Conservation (phyloP, 139 green algal species). For the Chlorella vulgaris region DNA sequence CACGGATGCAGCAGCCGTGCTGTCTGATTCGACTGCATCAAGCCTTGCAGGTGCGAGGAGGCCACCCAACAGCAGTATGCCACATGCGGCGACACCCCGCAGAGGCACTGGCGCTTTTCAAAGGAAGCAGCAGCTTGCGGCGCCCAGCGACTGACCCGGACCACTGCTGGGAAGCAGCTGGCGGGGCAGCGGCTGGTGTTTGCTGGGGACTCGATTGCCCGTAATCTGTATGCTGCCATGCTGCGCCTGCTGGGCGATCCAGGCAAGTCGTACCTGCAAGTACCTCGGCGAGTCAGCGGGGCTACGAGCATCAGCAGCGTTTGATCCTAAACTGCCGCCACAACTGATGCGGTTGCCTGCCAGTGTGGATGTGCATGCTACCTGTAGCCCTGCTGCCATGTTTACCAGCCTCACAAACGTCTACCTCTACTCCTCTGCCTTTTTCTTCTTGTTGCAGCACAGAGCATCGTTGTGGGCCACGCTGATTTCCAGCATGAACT, state of each 20-base stretch:
- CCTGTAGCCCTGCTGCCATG: too few relatives aligned
- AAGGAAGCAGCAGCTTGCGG: constrained; percentile 4
- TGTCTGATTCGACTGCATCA: too few relatives aligned
- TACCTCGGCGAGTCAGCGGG: neutral
- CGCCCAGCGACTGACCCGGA: neutral
- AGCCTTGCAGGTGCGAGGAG: neutral
- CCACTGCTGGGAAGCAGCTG: neutral
- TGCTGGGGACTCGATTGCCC: constrained; percentile 26
- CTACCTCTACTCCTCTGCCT: neutral
- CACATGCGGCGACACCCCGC: constrained; percentile 15
- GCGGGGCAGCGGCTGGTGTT: constrained; percentile 19
- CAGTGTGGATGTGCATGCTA: neutral
- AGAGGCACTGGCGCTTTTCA: constrained; percentile 21
- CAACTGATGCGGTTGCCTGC: too few relatives aligned
- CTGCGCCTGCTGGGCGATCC: constrained; percentile 25
- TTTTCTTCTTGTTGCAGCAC: neutral
- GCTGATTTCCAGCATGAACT: constrained; percentile 14
- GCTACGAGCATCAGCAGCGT: too few relatives aligned
- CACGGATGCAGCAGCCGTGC: too few relatives aligned
- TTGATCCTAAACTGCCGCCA: too few relatives aligned
- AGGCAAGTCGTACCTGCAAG: neutral
- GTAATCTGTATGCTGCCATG: constrained; percentile 12
- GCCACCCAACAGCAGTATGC: neutral
- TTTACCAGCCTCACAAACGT: too few relatives aligned
- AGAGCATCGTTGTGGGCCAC: constrained; percentile 14